Conservation (phyloP, 202 grass and related monocot genomes). For the Elaeis oleifera region DNA sequence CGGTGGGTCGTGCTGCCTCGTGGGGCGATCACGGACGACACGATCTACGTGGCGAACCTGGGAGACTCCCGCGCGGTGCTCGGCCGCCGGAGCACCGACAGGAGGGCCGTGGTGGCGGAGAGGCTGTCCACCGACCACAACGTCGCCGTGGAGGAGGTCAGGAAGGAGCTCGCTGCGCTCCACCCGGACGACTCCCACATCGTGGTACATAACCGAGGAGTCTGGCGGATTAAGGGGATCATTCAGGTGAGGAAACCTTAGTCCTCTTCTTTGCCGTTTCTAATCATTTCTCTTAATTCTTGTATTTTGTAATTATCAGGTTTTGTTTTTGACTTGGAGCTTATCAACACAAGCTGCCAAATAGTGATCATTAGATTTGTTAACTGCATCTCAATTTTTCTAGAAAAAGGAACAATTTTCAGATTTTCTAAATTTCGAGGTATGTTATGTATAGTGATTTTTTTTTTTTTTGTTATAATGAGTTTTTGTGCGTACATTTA, state of each 20-base stretch:
- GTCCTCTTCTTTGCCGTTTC: neutral
- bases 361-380: too few species aligned
- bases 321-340: too few species aligned
- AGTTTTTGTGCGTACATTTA: too few species aligned
- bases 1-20: conserved; percentile 13
- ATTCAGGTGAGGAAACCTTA: conserved; percentile 9
- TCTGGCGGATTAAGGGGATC: conserved; percentile 22
- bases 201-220: conserved; percentile 6
- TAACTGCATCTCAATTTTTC: too few species aligned
- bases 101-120: conserved; percentile 4
- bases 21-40: conserved; percentile 15
- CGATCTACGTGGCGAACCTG: conserved; percentile 19
- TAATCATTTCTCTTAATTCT: neutral
- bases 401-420: too few species aligned
- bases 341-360: too few species aligned
- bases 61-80: conserved; percentile 19
- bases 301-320: neutral
- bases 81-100: conserved; percentile 6
- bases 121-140: conserved; percentile 14
- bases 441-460: too few species aligned
- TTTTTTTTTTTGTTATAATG: too few species aligned
- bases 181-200: conserved; percentile 13
- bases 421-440: too few species aligned
- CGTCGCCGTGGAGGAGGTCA: conserved; percentile 9
- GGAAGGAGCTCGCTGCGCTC: conserved; percentile 7